phyloP scores from a whole-genome alignment of 768 basidiomycete species.

The Peribolospora kevripleyi region DNA sequence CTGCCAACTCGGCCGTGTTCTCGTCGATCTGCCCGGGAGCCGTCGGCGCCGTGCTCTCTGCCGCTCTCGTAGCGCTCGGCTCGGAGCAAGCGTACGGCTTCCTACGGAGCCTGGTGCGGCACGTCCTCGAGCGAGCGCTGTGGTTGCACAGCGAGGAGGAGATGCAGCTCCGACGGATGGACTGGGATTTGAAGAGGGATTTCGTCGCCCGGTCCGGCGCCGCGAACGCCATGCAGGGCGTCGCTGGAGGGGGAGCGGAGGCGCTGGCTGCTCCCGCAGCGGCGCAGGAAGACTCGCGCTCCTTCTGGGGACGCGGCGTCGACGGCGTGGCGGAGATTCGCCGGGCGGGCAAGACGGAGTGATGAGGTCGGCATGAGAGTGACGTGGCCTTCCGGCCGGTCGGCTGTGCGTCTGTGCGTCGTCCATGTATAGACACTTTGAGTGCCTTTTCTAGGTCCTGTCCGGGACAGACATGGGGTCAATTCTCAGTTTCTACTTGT shows the following conservation, averaged over 20 bases:
- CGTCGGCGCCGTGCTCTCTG: slow-evolving; percentile 23
- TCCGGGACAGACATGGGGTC: neutral
- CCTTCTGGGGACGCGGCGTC: slow-evolving; percentile 5
- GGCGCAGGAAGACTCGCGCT: neutral
- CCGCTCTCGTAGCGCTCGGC: slow-evolving; percentile 46
- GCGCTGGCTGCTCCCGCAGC: neutral
- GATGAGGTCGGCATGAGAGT: neutral
- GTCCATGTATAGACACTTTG: neutral
- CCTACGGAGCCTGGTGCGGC: slow-evolving; percentile 36
- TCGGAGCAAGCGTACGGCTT: slow-evolving; percentile 72
- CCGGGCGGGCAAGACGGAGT: slow-evolving; percentile 4
- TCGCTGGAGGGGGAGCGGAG: slow-evolving; percentile 1
- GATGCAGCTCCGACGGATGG: slow-evolving; percentile 31
- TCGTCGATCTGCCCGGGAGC: slow-evolving; percentile 4
- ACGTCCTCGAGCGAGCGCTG: slow-evolving; percentile 44
- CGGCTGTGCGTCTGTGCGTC: neutral
- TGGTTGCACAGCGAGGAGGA: slow-evolving; percentile 55
- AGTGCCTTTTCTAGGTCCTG: neutral
- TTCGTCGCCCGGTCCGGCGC: slow-evolving; percentile 9
- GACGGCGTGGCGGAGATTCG: neutral
- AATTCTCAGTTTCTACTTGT: no score
- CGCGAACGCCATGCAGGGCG: slow-evolving; percentile 1
- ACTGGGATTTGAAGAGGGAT: slow-evolving; percentile 25
- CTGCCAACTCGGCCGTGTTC: neutral
- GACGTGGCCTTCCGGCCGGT: neutral